Evolutionary conservation across 805 yeast genomes (phyloP), one percentile per base, ranked within the genome.

Genomic region (Candida sphagnicola): DNA sequence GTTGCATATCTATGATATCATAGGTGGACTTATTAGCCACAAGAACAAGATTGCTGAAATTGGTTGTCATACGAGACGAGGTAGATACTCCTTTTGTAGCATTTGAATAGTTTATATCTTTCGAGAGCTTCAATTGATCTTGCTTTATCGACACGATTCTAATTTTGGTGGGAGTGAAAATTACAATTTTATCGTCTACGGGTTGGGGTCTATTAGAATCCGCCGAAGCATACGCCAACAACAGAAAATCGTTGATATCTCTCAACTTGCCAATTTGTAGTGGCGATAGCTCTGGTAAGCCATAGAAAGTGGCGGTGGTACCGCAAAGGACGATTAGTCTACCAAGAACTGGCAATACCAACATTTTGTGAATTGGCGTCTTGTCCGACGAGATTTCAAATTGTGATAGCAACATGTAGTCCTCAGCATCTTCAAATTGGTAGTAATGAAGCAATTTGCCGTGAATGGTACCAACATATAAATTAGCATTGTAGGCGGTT

Each of bases 261-360:
- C 54, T 62, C 25, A 68, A 40, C 35, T 64, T 64, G 25, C 70
- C 70, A 3, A 62, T 50, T 25, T 54, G 62, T 16, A 57, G 50
- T 1, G 71, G 70, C 5, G 65, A 50, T 10, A 68, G 48, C 42
- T 68, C 74, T 4, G 74, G 74, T 15, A 65, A 42, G 1, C 61
- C 48, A 41, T 49, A 60, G 6, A 59, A 46, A 14, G 53, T 48
- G 18, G 57, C 53, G 3, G 49, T 51, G 4, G 53, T 48, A n/a
- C 58, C 61, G 30, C 56, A 43, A 4, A 63, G 35, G 2, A 59
- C 49, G 31, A 67, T 48, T 8, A 44, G 42, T 34, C 61, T 40
- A 14, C 53, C 52, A 3, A 58, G 52, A 8, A 47, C 51, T 0
- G 54, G 48, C 24, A 66, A 41, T 4, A 57, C 41, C 4, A 65